A percentile compares a stretch with the other conserved stretches of the same genome.
Evolutionary conservation across 2,329 filamentous ascomycete species (phyloP).

Genomic region (Microcyclosporella mali): DNA sequence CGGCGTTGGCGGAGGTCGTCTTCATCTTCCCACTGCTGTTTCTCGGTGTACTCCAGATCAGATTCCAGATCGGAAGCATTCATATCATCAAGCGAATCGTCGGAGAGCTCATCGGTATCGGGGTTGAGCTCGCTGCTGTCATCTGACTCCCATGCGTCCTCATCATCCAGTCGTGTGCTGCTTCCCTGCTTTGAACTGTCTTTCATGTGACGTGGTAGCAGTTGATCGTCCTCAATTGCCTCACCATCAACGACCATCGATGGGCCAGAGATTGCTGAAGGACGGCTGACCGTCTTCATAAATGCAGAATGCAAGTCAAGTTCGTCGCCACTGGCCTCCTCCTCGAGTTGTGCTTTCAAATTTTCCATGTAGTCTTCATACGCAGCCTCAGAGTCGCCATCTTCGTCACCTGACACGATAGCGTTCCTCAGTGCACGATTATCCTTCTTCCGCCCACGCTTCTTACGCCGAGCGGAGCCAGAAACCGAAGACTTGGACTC

Average conservation of each 20-base stretch:
- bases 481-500: slow-evolving; percentile 11
- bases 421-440: slow-evolving; percentile 25
- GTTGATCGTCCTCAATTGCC: slow-evolving; percentile 26
- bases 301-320: slow-evolving; percentile 7
- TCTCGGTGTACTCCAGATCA: slow-evolving; percentile 29
- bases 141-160: slow-evolving; percentile 15
- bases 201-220: slow-evolving; percentile 18
- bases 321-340: slow-evolving; percentile 15
- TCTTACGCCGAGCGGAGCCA: slow-evolving; percentile 20
- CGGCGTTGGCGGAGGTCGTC: slow-evolving; percentile 37
- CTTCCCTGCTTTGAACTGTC: slow-evolving; percentile 6
- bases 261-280: slow-evolving; percentile 17
- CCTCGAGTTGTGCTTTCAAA: slow-evolving; percentile 39
- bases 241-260: slow-evolving; percentile 27
- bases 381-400: slow-evolving; percentile 35
- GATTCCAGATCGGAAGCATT: slow-evolving; percentile 32
- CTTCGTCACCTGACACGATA: slow-evolving; percentile 47
- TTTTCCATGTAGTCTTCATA: slow-evolving; percentile 65
- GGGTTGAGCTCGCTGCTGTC: slow-evolving; percentile 17
- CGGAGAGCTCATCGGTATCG: slow-evolving; percentile 30
- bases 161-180: slow-evolving; percentile 8
- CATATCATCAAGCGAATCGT: slow-evolving; percentile 34
- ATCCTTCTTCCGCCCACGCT: slow-evolving; percentile 30
- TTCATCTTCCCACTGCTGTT: slow-evolving; percentile 35
- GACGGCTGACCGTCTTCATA: slow-evolving; percentile 3